Evolutionary conservation across 2,329 filamentous ascomycete species (phyloP).

Genomic region (Sphaerulina musiva): DNA sequence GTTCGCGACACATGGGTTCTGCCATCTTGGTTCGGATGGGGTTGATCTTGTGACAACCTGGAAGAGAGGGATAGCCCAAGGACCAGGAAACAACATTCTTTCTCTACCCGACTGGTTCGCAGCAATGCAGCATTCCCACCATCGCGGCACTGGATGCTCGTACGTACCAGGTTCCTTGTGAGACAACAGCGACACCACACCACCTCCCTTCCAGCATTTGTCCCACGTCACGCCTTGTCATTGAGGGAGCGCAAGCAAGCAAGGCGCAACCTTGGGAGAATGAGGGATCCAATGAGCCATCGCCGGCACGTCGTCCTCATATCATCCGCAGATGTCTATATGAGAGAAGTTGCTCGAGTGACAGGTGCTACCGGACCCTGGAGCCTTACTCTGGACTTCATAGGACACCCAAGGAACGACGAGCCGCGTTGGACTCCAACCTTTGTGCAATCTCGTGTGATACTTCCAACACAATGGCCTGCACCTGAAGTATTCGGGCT

Average conservation of each 20-base stretch:
- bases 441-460: neutral
- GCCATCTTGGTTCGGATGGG: constrained; percentile 23
- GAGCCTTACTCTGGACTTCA: neutral
- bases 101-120: constrained; percentile 15
- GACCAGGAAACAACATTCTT: constrained; percentile 14
- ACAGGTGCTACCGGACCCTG: neutral
- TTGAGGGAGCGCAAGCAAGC: constrained; percentile 18
- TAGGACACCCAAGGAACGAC: neutral
- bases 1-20: constrained; percentile 13
- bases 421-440: neutral
- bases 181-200: neutral
- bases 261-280: constrained; percentile 7
- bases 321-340: neutral
- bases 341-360: neutral
- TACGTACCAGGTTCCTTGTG: constrained; percentile 6
- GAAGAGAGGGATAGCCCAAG: constrained; percentile 11
- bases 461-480: neutral
- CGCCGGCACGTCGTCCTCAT: neutral
- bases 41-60: constrained; percentile 7
- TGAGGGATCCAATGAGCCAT: neutral
- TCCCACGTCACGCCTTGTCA: constrained; percentile 21
- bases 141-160: constrained; percentile 14
- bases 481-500: constrained; percentile 2
- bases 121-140: constrained; percentile 17
- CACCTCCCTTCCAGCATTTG: constrained; percentile 8